Conservation (phyloP, 805 yeast genomes). For the Candida succiphila region DNA sequence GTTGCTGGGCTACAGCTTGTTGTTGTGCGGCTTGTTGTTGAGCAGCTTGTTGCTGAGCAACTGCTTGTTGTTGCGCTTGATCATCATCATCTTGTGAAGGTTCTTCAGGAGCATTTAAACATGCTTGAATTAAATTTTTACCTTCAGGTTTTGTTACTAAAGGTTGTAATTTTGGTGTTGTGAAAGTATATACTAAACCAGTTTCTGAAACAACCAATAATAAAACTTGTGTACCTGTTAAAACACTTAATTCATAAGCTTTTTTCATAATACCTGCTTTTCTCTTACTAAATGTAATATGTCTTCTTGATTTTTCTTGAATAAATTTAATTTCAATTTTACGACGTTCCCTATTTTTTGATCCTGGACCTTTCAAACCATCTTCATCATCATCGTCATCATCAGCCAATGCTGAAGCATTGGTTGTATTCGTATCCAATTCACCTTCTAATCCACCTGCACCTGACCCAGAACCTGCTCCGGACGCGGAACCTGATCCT, state of each 20-base stretch:
- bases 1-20: constrained; percentile 20
- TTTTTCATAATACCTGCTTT: constrained; percentile 99
- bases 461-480: too few relatives aligned
- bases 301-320: constrained; percentile 96
- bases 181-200: constrained; percentile 96
- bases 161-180: constrained; percentile 98
- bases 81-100: constrained; percentile 52
- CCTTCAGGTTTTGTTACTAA: constrained; percentile 97
- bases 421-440: neutral
- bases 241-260: constrained; percentile 94
- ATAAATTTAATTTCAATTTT: constrained; percentile 95
- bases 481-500: too few relatives aligned
- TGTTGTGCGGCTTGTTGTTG: constrained; percentile 15
- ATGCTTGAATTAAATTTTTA: constrained; percentile 91
- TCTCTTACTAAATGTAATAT: constrained; percentile 94
- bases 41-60: constrained; percentile 16
- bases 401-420: neutral
- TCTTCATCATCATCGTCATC: constrained; percentile 44
- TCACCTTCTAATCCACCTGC: neutral
- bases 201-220: constrained; percentile 94
- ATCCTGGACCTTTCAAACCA: constrained; percentile 32
- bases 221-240: constrained; percentile 95
- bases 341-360: constrained; percentile 45
- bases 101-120: constrained; percentile 94
- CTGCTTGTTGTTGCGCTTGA: constrained; percentile 6